These are phyloP conservation scores for Penicillium sclerotiorum DNA, from an alignment of 2,329 filamentous ascomycete genomes.

Conservation along the genomic window DNA sequence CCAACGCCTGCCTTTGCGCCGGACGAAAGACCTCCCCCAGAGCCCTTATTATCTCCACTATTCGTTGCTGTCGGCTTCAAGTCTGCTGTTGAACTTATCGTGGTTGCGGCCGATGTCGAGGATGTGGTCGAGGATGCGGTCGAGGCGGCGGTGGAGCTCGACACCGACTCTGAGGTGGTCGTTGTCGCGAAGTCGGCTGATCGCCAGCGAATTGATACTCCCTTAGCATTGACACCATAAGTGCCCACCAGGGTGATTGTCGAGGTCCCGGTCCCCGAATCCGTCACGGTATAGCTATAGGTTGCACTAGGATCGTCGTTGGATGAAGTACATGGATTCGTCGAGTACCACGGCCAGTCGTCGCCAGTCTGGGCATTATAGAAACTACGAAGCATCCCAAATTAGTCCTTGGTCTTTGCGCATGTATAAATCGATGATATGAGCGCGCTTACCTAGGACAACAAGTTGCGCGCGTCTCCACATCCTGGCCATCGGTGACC, in stretches of 20 bases:
- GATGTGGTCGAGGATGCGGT: neutral
- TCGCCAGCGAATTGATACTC: slow-evolving; percentile 10
- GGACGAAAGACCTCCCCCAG: neutral
- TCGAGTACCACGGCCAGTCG: slow-evolving; percentile 7
- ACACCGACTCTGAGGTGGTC: too few species aligned
- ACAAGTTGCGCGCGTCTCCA: slow-evolving; percentile 6
- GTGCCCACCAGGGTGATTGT: neutral
- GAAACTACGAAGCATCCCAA: neutral
- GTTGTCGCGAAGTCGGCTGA: neutral
- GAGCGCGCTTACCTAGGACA: slow-evolving; percentile 4
- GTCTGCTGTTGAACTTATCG: neutral
- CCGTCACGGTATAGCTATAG: neutral
- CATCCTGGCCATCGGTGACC: neutral
- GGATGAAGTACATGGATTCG: slow-evolving; percentile 7
- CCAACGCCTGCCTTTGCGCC: slow-evolving; percentile 8
- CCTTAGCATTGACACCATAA: slow-evolving; percentile 5
- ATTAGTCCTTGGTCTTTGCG: neutral
- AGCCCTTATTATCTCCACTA: neutral
- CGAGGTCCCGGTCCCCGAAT: neutral
- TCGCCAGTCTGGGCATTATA: slow-evolving; percentile 8
- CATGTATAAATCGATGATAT: too few species aligned
- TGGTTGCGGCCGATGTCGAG: neutral
- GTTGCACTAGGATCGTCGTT: neutral
- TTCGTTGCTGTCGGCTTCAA: neutral
- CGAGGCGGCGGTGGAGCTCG: too few species aligned